Base-by-base conservation (phyloP, 2,329 filamentous ascomycete genomes). In the Neurospora crassa region DNA sequence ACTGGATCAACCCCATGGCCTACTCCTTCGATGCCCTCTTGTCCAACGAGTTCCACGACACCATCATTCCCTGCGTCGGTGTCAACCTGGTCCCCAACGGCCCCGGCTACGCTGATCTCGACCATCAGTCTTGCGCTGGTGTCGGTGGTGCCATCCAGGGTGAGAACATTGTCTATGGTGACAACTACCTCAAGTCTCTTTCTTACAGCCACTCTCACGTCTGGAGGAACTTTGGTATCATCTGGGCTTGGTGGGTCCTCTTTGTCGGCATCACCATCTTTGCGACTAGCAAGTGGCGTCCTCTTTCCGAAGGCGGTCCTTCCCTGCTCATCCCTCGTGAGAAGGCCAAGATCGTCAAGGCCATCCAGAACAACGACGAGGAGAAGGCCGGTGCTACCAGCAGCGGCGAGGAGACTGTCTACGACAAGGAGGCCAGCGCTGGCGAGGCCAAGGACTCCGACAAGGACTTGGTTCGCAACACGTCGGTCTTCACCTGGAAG, bases 401-500 rank as follows among this genome's bases (percentile, higher is more conserved):
- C 47, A 67, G 71, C 67, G 70, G 70, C 18, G 73, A 73, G 67
- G 63, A 68, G 0, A 73, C 72, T 0, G 75, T 70, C 34, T 68
- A 24, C 40, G 69, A 42, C 45, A 70, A 70, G 63, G 69, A 73
- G 5, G 71, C 71, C 41, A 67, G 40, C 40, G 47, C 11, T 20
- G 71, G n/a, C n/a, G 70, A 69, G 40, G 67, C 67, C 11, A 67
- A 71, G 45, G 40, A 69, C 3, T 2, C 12, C 47, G 59, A 67
- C 29, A 43, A 40, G 67, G 69, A 72, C 40, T 82, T 91, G 0
- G 80, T 89, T 40, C 85, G 85, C 37, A 91, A 92, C 78, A 90
- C 86, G 0, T 90, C 88, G 0, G 83, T 91, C 0, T 92, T 93
- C 75, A 93, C 91, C 0, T 94, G 91, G 90, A 90, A 90, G 77